phyloP scores from a whole-genome alignment of 2,329 filamentous ascomycete genomes.

The Laburnicola sp. region DNA sequence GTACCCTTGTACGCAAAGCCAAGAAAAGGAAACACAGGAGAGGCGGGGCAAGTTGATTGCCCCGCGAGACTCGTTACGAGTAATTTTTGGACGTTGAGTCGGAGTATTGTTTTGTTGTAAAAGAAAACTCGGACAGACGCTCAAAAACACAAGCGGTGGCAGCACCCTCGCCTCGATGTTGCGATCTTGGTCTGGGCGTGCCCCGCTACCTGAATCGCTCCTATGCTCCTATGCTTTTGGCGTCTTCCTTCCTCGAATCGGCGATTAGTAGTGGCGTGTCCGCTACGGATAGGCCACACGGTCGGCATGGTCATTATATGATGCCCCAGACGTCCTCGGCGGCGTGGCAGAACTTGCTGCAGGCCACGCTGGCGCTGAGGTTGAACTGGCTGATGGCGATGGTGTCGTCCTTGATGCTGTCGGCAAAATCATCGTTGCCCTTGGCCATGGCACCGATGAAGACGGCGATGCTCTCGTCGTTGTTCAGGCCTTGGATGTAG shows the following conservation, averaged over 20 bases:
- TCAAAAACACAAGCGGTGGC: slow-evolving; percentile 56
- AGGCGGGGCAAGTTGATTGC: slow-evolving; percentile 66
- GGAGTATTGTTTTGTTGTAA: slow-evolving; percentile 78
- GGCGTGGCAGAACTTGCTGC: slow-evolving; percentile 99
- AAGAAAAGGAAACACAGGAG: slow-evolving; percentile 36
- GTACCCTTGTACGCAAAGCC: slow-evolving; percentile 16
- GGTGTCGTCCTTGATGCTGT: slow-evolving; percentile 91
- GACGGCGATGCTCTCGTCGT: slow-evolving; percentile 92
- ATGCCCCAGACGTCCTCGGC: slow-evolving; percentile 96
- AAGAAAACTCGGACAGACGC: slow-evolving; percentile 72
- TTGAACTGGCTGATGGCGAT: slow-evolving; percentile 99
- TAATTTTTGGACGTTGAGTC: slow-evolving; percentile 75
- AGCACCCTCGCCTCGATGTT: slow-evolving; percentile 66
- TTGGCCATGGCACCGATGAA: slow-evolving; percentile 99
- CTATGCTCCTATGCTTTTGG: slow-evolving; percentile 27
- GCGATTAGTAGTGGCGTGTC: slow-evolving; percentile 33
- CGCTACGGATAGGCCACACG: slow-evolving; percentile 27
- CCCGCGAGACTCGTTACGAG: slow-evolving; percentile 50
- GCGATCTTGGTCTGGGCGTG: slow-evolving; percentile 60
- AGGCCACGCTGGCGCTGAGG: slow-evolving; percentile 94
- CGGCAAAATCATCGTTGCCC: slow-evolving; percentile 92
- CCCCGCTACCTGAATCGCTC: slow-evolving; percentile 35
- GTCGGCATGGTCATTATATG: slow-evolving; percentile 65
- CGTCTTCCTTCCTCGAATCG: slow-evolving; percentile 18
- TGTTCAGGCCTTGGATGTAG: slow-evolving; percentile 77